Base-by-base conservation (phyloP, 495 filamentous ascomycete species). In the Aspergillus affinis region DNA sequence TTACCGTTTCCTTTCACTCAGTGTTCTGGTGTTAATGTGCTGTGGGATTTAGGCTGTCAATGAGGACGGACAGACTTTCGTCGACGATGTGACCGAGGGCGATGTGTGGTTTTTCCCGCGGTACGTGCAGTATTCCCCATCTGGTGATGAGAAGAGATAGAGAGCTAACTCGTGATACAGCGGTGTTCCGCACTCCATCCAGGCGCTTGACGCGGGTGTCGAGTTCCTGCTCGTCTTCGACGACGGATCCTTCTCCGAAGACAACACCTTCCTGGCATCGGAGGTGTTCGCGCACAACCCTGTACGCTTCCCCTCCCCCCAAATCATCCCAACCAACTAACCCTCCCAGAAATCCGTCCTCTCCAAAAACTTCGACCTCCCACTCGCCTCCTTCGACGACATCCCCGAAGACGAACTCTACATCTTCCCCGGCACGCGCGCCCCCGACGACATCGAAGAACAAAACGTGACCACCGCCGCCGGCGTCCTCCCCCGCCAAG, bases 201-300 rank as follows among this genome's bases (percentile, higher is more conserved):
- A 91, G 69, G 88, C 82, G 0, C 72, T 89, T 3, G 81, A 85
- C 15, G 76, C 81, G 19, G 88, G 87, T 3, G 80, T 78, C 26
- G 88, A 91, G 62, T 90, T 90, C 68, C 77, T 90, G 9, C 76
- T 91, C 12, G 80, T 90, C 48, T 90, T 90, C 64, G 84, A 91
- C 66, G 77, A 87, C 49, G 87, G 87, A 2, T 69, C 68, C n/a
- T 91, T 91, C 74, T 84, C 79, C 7, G 88, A 90, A 66, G 84
- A 87, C 20, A 82, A 82, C 55, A 90, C 88, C 0, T 88, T 89
- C 76, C 80, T 90, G 3, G 84, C 86, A 1, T 78, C 83, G 0
- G 85, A 90, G 66, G 77, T 87, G 48, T 84, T 90, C 58, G 72
- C 82, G 8, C 80, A 82, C 18, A 86, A 83, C 15, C 87, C 61